Evolutionary conservation across 2,329 filamentous ascomycete species (phyloP).

Genomic region (Scytalidium sp.): DNA sequence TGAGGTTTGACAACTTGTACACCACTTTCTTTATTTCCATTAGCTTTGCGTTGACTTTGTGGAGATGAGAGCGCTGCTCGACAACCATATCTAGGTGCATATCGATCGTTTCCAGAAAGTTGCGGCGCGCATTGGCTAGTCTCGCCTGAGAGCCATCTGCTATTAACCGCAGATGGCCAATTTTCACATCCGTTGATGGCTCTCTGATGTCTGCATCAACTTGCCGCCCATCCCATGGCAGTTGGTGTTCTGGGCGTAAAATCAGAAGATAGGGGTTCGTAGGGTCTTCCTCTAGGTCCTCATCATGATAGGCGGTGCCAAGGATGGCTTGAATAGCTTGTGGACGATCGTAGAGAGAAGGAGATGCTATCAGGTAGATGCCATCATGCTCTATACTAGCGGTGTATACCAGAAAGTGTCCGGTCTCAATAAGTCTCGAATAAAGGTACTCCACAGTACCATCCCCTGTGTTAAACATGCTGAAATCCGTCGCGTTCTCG

Average conservation of each 20-base stretch:
- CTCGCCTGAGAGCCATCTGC: constrained; percentile 81
- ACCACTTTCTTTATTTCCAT: constrained; percentile 94
- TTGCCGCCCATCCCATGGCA: constrained; percentile 79
- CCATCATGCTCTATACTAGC: constrained; percentile 69
- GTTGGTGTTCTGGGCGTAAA: constrained; percentile 72
- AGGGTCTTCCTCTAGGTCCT: constrained; percentile 69
- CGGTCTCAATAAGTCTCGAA: constrained; percentile 74
- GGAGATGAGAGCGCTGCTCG: constrained; percentile 89
- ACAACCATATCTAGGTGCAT: constrained; percentile 85
- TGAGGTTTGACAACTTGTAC: constrained; percentile 94
- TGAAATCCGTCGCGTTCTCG: constrained; percentile 95
- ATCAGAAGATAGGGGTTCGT: constrained; percentile 83
- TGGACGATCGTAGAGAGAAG: constrained; percentile 68
- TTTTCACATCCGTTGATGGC: constrained; percentile 79
- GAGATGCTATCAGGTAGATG: constrained; percentile 81
- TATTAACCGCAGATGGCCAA: constrained; percentile 82
- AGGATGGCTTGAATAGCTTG: constrained; percentile 85
- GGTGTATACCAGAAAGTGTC: constrained; percentile 83
- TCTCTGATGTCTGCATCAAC: constrained; percentile 70
- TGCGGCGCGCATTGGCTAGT: constrained; percentile 72
- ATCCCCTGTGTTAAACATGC: constrained; percentile 65
- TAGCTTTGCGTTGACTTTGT: constrained; percentile 85
- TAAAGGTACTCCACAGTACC: constrained; percentile 74
- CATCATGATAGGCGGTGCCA: constrained; percentile 72
- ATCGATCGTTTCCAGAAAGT: constrained; percentile 75